Percentiles rank a stretch among this genome's conserved stretches.
Evolutionary conservation across 1,284 basidiomycete genomes (phyloP).

Genomic region (Apiotrichum mycotoxinovorans): DNA sequence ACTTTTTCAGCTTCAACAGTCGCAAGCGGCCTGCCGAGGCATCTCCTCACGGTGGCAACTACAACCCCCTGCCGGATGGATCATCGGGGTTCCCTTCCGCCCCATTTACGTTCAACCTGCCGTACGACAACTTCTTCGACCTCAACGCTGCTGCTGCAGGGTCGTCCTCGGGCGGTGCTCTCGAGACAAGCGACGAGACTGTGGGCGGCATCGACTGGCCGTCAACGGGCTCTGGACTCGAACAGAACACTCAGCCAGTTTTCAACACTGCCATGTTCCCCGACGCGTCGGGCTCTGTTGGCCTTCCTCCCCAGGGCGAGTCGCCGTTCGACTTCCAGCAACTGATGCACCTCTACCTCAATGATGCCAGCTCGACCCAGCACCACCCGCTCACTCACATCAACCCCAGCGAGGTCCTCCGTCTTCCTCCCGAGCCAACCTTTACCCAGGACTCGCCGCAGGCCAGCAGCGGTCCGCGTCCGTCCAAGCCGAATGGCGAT

Average conservation of each 20-base stretch:
- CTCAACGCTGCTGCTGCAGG: conserved; percentile 36
- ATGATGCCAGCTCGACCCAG: conserved; percentile 30
- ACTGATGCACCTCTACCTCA: conserved; percentile 50
- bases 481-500: conserved; percentile 32
- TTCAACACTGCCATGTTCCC: conserved; percentile 12
- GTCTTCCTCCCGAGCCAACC: conserved; percentile 29
- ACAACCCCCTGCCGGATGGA: conserved; percentile 33
- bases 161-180: neutral
- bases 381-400: conserved; percentile 68
- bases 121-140: conserved; percentile 66
- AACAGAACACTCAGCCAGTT: neutral
- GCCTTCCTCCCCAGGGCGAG: conserved; percentile 13
- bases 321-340: conserved; percentile 49
- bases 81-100: conserved; percentile 61
- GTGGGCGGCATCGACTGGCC: conserved; percentile 13
- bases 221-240: neutral
- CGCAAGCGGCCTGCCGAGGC: conserved; percentile 46
- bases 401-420: conserved; percentile 78
- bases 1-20: conserved; percentile 12
- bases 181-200: conserved; percentile 16
- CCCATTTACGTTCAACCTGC: conserved; percentile 67
- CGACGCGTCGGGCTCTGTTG: conserved; percentile 1
- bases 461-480: conserved; percentile 17
- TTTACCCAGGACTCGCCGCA: conserved; percentile 24
- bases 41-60: conserved; percentile 36